A percentile compares a stretch with the other conserved stretches of the same genome.
phyloP scores from a whole-genome alignment of 192 early-diverging fungal genomes.

The Linnemannia zychae region DNA sequence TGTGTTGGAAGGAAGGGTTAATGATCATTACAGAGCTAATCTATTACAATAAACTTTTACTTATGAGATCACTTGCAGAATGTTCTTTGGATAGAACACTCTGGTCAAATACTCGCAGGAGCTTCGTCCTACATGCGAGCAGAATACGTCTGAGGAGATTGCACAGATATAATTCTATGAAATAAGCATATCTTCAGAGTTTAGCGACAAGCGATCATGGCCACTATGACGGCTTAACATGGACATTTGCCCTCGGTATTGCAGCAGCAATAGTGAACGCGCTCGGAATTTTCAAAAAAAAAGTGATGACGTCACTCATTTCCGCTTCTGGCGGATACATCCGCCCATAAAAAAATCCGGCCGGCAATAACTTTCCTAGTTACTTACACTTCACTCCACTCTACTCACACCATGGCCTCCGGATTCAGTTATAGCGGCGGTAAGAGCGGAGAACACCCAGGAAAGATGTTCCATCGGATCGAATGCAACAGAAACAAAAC shows the following conservation, averaged over 20 bases:
- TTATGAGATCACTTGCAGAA: too few species aligned
- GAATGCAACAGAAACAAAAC: not conserved
- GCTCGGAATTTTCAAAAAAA: not conserved
- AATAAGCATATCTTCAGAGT: too few species aligned
- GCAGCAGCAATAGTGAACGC: not conserved
- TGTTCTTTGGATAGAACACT: too few species aligned
- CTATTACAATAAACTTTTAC: too few species aligned
- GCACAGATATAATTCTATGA: too few species aligned
- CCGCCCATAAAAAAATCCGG: not conserved
- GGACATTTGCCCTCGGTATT: not conserved
- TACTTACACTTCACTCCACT: not conserved
- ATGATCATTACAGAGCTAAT: too few species aligned
- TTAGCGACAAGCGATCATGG: too few species aligned
- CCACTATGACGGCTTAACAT: too few species aligned
- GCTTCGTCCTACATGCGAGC: too few species aligned
- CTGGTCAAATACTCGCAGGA: too few species aligned
- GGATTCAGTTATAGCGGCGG: constrained; percentile 80
- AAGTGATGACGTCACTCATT: not conserved
- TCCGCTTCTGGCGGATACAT: not conserved
- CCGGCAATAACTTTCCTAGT: not conserved
- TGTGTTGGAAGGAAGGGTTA: too few species aligned
- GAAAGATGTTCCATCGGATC: not conserved
- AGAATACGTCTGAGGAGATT: too few species aligned
- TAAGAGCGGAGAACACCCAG: not conserved
- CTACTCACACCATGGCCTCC: constrained; percentile 63